Evolutionary conservation across 352 stramenopile species (phyloP).

Genomic region (Phytopythium chamaehyphon): DNA sequence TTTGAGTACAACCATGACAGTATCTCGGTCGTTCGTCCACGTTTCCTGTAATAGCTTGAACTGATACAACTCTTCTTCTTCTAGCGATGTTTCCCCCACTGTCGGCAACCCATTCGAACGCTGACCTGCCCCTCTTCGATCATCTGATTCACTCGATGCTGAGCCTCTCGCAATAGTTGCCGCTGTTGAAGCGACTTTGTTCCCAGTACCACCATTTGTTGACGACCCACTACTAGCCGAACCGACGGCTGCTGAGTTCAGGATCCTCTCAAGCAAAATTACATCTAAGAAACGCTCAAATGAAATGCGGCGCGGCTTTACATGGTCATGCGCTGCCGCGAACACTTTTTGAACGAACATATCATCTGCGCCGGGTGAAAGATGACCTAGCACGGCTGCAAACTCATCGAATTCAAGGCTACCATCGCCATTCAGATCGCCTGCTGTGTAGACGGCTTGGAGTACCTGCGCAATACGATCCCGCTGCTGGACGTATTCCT

Average conservation of each 20-base stretch:
- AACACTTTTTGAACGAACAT: conserved; percentile 59
- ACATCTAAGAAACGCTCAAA: conserved; percentile 60
- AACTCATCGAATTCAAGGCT: conserved; percentile 77
- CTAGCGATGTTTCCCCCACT: conserved; percentile 3
- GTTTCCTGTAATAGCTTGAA: conserved; percentile 68
- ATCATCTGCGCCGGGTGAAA: conserved; percentile 50
- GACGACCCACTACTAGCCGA: conserved; percentile 13
- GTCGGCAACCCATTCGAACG: neutral
- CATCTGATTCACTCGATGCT: neutral
- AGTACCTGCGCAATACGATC: conserved; percentile 63
- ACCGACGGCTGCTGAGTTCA: conserved; percentile 22
- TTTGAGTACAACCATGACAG: conserved; percentile 39
- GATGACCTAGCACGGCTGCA: conserved; percentile 46
- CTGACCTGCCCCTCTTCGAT: neutral
- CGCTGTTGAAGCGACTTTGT: neutral
- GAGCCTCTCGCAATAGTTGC: neutral
- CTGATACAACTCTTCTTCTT: conserved; percentile 74
- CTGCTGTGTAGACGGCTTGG: conserved; percentile 60
- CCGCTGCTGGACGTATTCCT: conserved; percentile 53
- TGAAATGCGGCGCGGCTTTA: conserved; percentile 55
- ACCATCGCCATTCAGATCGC: conserved; percentile 64
- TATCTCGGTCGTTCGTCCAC: conserved; percentile 55
- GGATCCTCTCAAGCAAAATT: conserved; percentile 44
- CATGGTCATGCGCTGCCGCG: conserved; percentile 49
- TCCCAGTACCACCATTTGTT: conserved; percentile 18